Percentiles rank a stretch among this genome's conserved stretches.
Evolutionary conservation across 257 asterid species (phyloP).

Genomic region (Handroanthus guayacan): DNA sequence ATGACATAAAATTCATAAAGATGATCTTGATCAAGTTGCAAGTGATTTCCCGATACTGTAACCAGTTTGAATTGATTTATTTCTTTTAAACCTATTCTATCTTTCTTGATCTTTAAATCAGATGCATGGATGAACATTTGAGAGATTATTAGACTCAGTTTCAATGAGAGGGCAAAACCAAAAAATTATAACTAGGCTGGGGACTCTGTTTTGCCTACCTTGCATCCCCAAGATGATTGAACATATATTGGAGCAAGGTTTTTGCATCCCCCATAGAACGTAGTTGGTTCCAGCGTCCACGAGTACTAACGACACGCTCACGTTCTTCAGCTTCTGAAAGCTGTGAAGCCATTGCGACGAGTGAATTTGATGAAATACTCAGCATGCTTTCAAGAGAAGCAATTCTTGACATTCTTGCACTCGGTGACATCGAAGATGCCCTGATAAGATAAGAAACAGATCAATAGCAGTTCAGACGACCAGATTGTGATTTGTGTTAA

Average conservation of each 20-base stretch:
- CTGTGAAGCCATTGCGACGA: conserved; percentile 82
- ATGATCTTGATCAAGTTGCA: too few relatives aligned
- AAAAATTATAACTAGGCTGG: background rate
- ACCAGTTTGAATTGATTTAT: too few relatives aligned
- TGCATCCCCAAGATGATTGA: conserved; percentile 67
- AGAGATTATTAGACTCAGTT: background rate
- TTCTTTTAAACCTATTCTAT: too few relatives aligned
- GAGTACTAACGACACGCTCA: conserved; percentile 62
- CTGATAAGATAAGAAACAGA: conserved; percentile 36
- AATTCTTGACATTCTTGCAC: conserved; percentile 73
- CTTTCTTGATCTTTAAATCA: too few relatives aligned
- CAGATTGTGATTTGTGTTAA: background rate
- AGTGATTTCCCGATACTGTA: too few relatives aligned
- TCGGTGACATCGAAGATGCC: conserved; percentile 72
- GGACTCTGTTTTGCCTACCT: conserved; percentile 41
- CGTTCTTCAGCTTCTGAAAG: conserved; percentile 85
- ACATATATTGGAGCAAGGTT: conserved; percentile 67
- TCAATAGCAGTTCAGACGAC: background rate
- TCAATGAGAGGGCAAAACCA: background rate
- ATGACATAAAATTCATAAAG: conserved; percentile 13
- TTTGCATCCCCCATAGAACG: conserved; percentile 80
- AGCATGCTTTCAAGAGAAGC: conserved; percentile 77
- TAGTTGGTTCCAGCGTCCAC: conserved; percentile 79
- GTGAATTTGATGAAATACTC: conserved; percentile 69
- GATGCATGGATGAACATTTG: too few relatives aligned